Evolutionary conservation across 768 basidiomycete genomes (phyloP).

Genomic region (Boletellus emodensis): DNA sequence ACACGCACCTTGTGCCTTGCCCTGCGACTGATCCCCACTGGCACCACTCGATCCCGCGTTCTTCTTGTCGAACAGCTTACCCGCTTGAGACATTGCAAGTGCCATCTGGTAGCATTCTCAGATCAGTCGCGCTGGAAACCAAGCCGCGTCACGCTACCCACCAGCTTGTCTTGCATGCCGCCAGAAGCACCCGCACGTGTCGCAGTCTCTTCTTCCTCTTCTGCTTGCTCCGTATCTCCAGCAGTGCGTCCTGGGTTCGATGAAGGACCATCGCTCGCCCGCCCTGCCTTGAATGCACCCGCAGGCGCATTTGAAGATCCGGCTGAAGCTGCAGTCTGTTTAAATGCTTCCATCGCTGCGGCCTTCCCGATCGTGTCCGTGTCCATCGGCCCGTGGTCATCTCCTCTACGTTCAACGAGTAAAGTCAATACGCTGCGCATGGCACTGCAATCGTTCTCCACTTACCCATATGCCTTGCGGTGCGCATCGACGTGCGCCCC

Average conservation of each 20-base stretch:
- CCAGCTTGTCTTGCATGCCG: constrained; percentile 30
- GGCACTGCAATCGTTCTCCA: neutral
- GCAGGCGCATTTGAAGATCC: constrained; percentile 10
- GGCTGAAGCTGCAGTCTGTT: constrained; percentile 18
- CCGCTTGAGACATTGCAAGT: constrained; percentile 31
- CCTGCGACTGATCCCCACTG: constrained; percentile 9
- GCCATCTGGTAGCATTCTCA: constrained; percentile 14
- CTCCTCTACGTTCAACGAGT: constrained; percentile 5
- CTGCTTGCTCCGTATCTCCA: neutral
- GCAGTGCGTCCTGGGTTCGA: constrained; percentile 1
- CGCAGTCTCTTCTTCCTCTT: constrained; percentile 11
- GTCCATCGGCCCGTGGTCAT: constrained; percentile 26
- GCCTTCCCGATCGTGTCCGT: constrained; percentile 25
- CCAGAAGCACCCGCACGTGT: constrained; percentile 6
- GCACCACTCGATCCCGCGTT: constrained; percentile 18
- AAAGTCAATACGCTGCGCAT: too few species aligned
- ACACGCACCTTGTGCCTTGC: constrained; percentile 27
- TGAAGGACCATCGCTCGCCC: neutral
- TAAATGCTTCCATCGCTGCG: constrained; percentile 30
- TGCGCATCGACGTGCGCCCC: constrained; percentile 25
- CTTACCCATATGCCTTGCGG: constrained; percentile 31
- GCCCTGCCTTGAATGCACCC: constrained; percentile 16
- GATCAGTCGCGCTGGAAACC: neutral
- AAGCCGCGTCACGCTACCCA: constrained; percentile 7
- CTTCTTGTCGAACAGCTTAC: constrained; percentile 33